phyloP scores from a whole-genome alignment of 2,329 filamentous ascomycete genomes.

The Cytospora paraplurivora region DNA sequence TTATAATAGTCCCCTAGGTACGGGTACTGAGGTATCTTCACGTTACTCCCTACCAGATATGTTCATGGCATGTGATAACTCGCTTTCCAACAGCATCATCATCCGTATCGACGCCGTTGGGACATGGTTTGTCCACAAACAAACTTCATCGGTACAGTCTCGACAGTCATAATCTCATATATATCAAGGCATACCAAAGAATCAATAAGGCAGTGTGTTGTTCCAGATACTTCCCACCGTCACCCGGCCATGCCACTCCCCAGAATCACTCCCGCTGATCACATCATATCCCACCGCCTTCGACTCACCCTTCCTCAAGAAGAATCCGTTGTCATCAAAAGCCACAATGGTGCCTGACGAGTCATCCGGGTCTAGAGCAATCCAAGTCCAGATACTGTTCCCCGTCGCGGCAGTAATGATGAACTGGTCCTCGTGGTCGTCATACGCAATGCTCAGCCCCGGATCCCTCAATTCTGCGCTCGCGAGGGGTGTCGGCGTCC shows the following conservation, averaged over 20 bases:
- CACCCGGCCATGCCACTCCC: conserved; percentile 43
- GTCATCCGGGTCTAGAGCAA: conserved; percentile 48
- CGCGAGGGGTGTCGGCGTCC: conserved; percentile 49
- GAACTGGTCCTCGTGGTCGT: conserved; percentile 41
- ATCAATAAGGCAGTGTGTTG: conserved; percentile 30
- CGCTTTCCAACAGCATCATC: too few relatives aligned
- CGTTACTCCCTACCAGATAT: too few relatives aligned
- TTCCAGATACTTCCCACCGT: conserved; percentile 57
- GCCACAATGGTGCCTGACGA: conserved; percentile 46
- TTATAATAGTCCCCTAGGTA: too few relatives aligned
- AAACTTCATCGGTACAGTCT: too few relatives aligned
- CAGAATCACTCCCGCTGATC: conserved; percentile 40
- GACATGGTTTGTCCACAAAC: too few relatives aligned
- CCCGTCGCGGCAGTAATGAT: conserved; percentile 50
- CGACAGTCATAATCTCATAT: neutral
- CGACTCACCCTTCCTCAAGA: conserved; percentile 47
- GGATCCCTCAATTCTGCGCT: conserved; percentile 52
- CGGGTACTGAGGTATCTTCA: too few relatives aligned
- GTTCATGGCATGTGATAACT: too few relatives aligned
- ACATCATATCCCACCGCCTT: conserved; percentile 49
- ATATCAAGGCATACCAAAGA: neutral
- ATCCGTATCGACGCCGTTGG: too few relatives aligned
- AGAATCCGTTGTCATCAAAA: conserved; percentile 57
- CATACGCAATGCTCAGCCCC: conserved; percentile 38
- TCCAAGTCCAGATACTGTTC: conserved; percentile 57